Evolutionary conservation across 164 flowering plant species (phyloP).

Genomic region (Saururus chinensis): DNA sequence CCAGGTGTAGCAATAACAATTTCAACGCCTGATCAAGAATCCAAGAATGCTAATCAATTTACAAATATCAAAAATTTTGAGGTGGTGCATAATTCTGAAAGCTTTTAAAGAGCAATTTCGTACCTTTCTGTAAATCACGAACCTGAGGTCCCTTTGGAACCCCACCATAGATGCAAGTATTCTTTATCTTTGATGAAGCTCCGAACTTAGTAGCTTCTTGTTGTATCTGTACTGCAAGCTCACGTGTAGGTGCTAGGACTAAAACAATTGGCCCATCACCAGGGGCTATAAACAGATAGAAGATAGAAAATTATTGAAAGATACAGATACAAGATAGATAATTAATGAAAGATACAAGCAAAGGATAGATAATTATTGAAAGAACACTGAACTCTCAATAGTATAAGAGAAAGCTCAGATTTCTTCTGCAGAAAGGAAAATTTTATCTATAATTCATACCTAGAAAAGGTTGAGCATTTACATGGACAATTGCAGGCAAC

Average conservation of each 20-base stretch:
- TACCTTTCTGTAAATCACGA: slow-evolving; percentile 98
- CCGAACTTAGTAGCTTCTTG: slow-evolving; percentile 97
- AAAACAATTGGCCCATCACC: slow-evolving; percentile 99
- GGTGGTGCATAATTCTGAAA: too few species aligned
- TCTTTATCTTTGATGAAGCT: slow-evolving; percentile 87
- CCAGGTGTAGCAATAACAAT: slow-evolving; percentile 99
- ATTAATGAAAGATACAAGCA: not conserved
- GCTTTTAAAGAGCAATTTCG: not conserved
- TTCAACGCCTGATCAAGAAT: slow-evolving; percentile 68
- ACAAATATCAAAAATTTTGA: not conserved
- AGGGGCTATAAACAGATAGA: slow-evolving; percentile 46
- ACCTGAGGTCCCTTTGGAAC: slow-evolving; percentile 99
- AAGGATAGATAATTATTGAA: not conserved
- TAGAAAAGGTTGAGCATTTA: slow-evolving; percentile 94
- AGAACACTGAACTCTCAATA: not conserved
- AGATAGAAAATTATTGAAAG: not conserved
- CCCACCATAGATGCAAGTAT: slow-evolving; percentile 95
- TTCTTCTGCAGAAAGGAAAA: too few species aligned
- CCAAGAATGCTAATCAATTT: slow-evolving; percentile 16
- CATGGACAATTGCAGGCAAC: slow-evolving; percentile 97
- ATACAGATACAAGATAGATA: not conserved
- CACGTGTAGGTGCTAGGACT: slow-evolving; percentile 98
- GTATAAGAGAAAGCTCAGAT: not conserved
- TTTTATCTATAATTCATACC: slow-evolving; percentile 25
- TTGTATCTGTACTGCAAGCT: slow-evolving; percentile 99